phyloP scores from a whole-genome alignment of 78 protist genomes.

The Guillardia theta region DNA sequence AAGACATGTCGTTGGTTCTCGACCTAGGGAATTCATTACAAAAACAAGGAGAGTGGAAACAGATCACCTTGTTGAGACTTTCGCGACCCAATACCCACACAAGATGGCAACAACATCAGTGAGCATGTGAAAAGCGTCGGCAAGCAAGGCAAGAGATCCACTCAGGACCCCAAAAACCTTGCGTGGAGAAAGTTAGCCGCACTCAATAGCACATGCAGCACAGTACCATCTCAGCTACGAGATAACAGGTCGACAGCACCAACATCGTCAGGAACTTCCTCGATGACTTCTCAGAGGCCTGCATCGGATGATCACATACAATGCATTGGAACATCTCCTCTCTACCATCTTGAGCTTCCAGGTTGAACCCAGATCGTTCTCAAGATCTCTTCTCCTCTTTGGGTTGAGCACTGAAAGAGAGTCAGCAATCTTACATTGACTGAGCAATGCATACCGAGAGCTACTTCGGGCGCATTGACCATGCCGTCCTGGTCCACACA shows the following conservation, averaged over 20 bases:
- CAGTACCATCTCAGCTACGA: not conserved
- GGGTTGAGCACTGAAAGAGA: not conserved
- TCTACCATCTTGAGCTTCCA: not conserved
- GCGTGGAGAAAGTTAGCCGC: not conserved
- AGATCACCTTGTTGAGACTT: not conserved
- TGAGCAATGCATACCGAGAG: not conserved
- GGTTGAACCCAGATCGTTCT: not conserved
- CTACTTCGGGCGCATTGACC: not conserved
- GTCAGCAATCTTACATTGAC: not conserved
- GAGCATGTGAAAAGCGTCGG: slow-evolving; percentile 12
- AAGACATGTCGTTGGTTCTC: not conserved
- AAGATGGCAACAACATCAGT: not conserved
- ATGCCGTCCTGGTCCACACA: not conserved
- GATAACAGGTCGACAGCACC: not conserved
- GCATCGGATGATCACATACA: not conserved
- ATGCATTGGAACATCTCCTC: not conserved
- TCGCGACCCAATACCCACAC: not conserved
- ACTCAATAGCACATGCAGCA: not conserved
- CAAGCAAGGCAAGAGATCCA: slow-evolving; percentile 22
- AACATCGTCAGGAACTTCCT: not conserved
- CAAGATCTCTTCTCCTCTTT: not conserved
- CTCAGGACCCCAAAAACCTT: not conserved
- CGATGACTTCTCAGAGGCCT: not conserved
- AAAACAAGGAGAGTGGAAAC: not conserved
- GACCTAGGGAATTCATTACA: not conserved